phyloP scores from a whole-genome alignment of 2,329 filamentous ascomycete species.

The Metarhizium robertsii region DNA sequence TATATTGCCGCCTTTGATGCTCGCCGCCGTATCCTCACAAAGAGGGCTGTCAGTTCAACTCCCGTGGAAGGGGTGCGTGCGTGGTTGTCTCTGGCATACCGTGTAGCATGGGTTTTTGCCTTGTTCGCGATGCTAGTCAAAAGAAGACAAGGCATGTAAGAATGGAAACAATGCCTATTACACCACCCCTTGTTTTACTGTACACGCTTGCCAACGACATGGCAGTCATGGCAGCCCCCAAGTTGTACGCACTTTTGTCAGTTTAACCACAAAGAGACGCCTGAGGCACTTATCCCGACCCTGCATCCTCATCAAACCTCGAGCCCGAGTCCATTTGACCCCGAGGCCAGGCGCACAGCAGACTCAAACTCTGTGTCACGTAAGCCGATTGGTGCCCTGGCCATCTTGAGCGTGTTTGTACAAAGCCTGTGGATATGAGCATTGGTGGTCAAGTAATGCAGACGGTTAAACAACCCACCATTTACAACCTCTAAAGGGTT shows the following conservation, averaged over 20 bases:
- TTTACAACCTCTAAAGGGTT: no score
- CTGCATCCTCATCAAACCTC: background rate
- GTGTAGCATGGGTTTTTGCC: background rate
- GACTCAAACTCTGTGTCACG: background rate
- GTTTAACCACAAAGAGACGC: background rate
- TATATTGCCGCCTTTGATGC: no score
- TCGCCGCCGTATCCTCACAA: background rate
- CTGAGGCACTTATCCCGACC: background rate
- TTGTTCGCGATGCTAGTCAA: background rate
- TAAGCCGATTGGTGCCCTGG: background rate
- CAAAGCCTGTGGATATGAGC: no score
- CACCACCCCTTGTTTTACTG: background rate
- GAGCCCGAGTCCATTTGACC: background rate
- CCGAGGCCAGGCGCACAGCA: background rate
- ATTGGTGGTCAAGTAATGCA: no score
- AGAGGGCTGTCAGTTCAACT: background rate
- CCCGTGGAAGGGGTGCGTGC: background rate
- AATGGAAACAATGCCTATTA: background rate
- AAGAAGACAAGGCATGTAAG: background rate
- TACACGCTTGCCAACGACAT: background rate
- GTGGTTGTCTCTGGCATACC: background rate
- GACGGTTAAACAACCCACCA: no score
- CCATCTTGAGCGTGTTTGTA: background rate
- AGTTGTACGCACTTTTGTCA: background rate
- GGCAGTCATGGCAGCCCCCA: background rate